A percentile compares a stretch with the other conserved stretches of the same genome.
Conservation (phyloP, 75 land plant species). For the Cunninghamia lanceolata region DNA sequence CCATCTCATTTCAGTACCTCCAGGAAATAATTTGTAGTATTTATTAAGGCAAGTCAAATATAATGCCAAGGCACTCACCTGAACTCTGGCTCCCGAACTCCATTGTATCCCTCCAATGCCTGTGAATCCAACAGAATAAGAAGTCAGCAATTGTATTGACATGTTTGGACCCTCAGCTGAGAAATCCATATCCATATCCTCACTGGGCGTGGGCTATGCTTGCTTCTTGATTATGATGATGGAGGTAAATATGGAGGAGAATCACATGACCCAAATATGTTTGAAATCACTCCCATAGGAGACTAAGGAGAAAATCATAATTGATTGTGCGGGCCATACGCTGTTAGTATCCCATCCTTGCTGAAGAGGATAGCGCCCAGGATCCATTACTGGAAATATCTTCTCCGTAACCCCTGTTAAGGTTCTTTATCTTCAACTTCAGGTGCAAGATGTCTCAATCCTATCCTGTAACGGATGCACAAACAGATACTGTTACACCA, state of each 20-base stretch:
- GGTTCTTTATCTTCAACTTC: slow-evolving; percentile 33
- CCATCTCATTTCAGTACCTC: not conserved
- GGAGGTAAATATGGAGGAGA: slow-evolving; percentile 50
- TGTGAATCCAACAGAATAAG: slow-evolving; percentile 99
- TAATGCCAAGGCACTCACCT: slow-evolving; percentile 54
- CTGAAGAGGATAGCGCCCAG: slow-evolving; percentile 84
- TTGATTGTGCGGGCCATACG: slow-evolving; percentile 62
- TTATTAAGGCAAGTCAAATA: not conserved
- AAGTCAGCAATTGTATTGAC: slow-evolving; percentile 82
- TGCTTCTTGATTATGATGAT: slow-evolving; percentile 35
- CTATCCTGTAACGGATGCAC: slow-evolving; percentile 71
- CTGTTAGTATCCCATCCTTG: slow-evolving; percentile 99
- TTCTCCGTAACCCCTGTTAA: slow-evolving; percentile 16
- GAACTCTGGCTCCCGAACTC: slow-evolving; percentile 67
- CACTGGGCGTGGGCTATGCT: slow-evolving; percentile 55
- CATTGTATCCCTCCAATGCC: slow-evolving; percentile 89
- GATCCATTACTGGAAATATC: slow-evolving; percentile 65
- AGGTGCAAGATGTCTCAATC: slow-evolving; percentile 29
- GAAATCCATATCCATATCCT: slow-evolving; percentile 87
- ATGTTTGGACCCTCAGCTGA: slow-evolving; percentile 34
- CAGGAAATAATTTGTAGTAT: not conserved
- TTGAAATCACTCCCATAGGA: slow-evolving; percentile 59
- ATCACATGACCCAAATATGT: slow-evolving; percentile 60
- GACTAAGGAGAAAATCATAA: slow-evolving; percentile 84
- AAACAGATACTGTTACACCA: slow-evolving; percentile 57